A percentile compares a stretch with the other conserved stretches of the same genome.
These are phyloP conservation scores for Xylariomycetidae sp. DNA, from an alignment of 2,329 filamentous ascomycete species.

Conservation along the genomic window DNA sequence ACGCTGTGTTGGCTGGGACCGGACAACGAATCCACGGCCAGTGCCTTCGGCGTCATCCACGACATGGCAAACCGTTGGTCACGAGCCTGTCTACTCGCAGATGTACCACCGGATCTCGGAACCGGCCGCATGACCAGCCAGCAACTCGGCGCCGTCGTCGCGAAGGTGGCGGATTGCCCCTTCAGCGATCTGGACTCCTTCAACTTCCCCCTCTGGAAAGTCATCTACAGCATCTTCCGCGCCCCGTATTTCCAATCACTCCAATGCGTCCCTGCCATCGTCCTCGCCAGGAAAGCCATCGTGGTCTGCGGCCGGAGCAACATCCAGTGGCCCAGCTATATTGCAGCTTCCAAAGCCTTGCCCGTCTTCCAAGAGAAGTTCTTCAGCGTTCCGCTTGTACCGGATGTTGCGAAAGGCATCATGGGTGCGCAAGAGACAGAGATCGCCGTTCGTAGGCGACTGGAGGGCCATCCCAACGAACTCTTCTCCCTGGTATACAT, in stretches of 20 bases:
- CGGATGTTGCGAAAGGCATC: slow-evolving; percentile 8
- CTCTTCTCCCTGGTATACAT: slow-evolving; percentile 19
- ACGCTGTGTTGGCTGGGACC: slow-evolving; percentile 20
- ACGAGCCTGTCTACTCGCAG: slow-evolving; percentile 7
- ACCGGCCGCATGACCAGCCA: slow-evolving; percentile 3
- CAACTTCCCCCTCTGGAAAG: slow-evolving; percentile 11
- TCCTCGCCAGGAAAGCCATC: slow-evolving; percentile 11
- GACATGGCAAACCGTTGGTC: slow-evolving; percentile 12
- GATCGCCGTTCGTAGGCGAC: slow-evolving; percentile 11
- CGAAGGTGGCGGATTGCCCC: slow-evolving; percentile 5
- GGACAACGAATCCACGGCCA: slow-evolving; percentile 8
- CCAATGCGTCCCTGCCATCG: slow-evolving; percentile 15
- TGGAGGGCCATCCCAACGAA: slow-evolving; percentile 14
- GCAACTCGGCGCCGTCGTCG: slow-evolving; percentile 7
- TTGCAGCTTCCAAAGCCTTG: slow-evolving; percentile 13
- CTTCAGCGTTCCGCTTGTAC: slow-evolving; percentile 12
- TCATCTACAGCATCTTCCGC: slow-evolving; percentile 13
- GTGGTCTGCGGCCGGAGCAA: slow-evolving; percentile 16
- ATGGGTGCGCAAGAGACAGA: slow-evolving; percentile 12
- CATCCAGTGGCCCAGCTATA: slow-evolving; percentile 15
- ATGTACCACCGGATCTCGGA: slow-evolving; percentile 6
- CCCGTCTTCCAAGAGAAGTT: slow-evolving; percentile 13
- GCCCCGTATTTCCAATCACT: slow-evolving; percentile 13
- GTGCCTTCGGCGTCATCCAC: slow-evolving; percentile 12
- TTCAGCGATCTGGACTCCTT: slow-evolving; percentile 14